phyloP scores from a whole-genome alignment of 352 stramenopile genomes.

The Phytopythium mirpurense region DNA sequence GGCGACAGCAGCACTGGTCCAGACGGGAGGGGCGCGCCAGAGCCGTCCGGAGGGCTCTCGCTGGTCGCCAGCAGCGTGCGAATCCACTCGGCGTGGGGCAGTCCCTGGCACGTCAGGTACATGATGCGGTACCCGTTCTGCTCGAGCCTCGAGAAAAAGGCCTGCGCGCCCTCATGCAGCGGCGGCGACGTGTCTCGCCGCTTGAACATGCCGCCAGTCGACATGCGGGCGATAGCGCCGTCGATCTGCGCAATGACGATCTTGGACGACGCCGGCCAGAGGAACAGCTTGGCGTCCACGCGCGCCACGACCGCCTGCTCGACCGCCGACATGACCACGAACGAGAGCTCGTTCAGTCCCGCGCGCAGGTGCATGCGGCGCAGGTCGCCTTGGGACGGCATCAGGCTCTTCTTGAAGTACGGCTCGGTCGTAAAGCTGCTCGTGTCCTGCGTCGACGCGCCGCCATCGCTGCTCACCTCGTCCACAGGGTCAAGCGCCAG shows the following conservation, averaged over 20 bases:
- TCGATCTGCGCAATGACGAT: constrained; percentile 84
- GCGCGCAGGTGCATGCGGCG: constrained; percentile 46
- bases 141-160: constrained; percentile 67
- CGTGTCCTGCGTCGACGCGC: constrained; percentile 28
- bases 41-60: background rate
- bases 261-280: constrained; percentile 69
- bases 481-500: constrained; percentile 15
- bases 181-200: constrained; percentile 21
- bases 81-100: constrained; percentile 51
- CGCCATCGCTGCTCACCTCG: constrained; percentile 27
- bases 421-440: constrained; percentile 24
- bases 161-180: constrained; percentile 58
- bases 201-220: constrained; percentile 43
- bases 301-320: constrained; percentile 17
- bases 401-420: constrained; percentile 60
- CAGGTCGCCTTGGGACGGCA: constrained; percentile 55
- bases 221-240: constrained; percentile 54
- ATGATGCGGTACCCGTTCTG: constrained; percentile 74
- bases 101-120: constrained; percentile 68
- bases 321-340: constrained; percentile 28
- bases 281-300: constrained; percentile 55
- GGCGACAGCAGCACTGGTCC: constrained; percentile 69
- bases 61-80: constrained; percentile 27
- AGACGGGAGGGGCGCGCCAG: constrained; percentile 39
- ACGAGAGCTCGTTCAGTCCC: constrained; percentile 70